These are phyloP conservation scores for Salix brachista DNA, from an alignment of 345 rosid genomes.

Conservation along the genomic window DNA sequence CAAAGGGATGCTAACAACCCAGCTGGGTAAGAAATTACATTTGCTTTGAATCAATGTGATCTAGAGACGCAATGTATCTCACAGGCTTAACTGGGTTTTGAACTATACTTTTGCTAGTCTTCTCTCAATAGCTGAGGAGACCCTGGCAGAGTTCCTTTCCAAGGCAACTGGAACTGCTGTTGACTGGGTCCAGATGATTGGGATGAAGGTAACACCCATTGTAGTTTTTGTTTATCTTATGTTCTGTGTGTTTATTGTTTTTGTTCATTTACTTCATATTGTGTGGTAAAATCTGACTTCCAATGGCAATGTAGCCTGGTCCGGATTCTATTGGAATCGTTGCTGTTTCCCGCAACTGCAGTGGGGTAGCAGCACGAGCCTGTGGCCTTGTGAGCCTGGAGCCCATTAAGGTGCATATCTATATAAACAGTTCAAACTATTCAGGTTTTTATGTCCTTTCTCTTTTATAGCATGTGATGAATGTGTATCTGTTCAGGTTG, in stretches of 20 bases:
- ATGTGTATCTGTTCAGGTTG: slow-evolving; percentile 44
- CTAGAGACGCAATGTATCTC: neutral
- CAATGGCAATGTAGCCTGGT: slow-evolving; percentile 70
- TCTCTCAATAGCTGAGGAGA: slow-evolving; percentile 90
- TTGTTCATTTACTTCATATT: neutral
- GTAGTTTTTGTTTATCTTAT: neutral
- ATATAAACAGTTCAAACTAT: neutral
- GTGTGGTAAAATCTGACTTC: neutral
- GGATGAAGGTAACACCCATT: slow-evolving; percentile 78
- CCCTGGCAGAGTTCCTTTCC: slow-evolving; percentile 84
- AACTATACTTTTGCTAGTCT: slow-evolving; percentile 40
- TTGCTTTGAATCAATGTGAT: neutral
- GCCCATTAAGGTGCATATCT: slow-evolving; percentile 72
- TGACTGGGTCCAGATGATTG: slow-evolving; percentile 99
- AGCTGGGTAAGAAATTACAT: slow-evolving; percentile 64
- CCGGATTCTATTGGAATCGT: slow-evolving; percentile 99
- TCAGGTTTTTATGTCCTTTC: neutral
- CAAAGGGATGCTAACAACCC: slow-evolving; percentile 95
- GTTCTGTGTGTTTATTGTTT: neutral
- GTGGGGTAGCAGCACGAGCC: slow-evolving; percentile 99
- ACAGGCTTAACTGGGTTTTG: neutral
- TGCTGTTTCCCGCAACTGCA: slow-evolving; percentile 96
- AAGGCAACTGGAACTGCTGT: slow-evolving; percentile 99
- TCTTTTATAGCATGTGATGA: slow-evolving; percentile 3
- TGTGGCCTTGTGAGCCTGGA: slow-evolving; percentile 98